phyloP scores from a whole-genome alignment of 2,329 filamentous ascomycete genomes.

The Zymoseptoria tritici region DNA sequence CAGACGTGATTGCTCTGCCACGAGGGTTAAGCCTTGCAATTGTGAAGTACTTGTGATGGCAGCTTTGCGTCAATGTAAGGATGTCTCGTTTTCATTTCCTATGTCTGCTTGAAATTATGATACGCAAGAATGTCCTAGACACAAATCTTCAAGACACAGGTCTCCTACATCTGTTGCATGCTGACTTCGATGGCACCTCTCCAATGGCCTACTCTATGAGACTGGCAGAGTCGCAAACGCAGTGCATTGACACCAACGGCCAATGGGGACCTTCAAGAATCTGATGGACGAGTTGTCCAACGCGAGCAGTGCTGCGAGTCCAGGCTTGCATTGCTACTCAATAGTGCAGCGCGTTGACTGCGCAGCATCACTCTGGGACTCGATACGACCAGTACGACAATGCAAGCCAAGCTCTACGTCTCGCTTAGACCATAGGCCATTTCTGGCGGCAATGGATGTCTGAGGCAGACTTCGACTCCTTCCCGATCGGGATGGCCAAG shows the following conservation, averaged over 20 bases:
- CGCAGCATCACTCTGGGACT: background rate
- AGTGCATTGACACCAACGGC: background rate
- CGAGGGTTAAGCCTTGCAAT: background rate
- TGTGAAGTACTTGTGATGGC: background rate
- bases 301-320: background rate
- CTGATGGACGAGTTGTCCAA: background rate
- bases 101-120: background rate
- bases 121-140: background rate
- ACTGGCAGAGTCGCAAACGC: background rate
- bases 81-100: background rate
- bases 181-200: background rate
- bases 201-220: background rate
- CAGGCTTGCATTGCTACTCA: background rate
- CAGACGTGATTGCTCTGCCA: background rate
- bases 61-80: background rate
- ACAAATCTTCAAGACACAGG: background rate
- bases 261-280: background rate
- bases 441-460: background rate
- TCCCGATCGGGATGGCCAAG: background rate
- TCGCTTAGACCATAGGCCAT: background rate
- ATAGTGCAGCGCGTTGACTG: background rate
- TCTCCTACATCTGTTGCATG: background rate
- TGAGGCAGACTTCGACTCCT: background rate
- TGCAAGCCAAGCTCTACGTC: background rate
- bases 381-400: background rate